Evolutionary conservation across 1,284 basidiomycete species (phyloP).

Genomic region (Quambalaria eucalypti): DNA sequence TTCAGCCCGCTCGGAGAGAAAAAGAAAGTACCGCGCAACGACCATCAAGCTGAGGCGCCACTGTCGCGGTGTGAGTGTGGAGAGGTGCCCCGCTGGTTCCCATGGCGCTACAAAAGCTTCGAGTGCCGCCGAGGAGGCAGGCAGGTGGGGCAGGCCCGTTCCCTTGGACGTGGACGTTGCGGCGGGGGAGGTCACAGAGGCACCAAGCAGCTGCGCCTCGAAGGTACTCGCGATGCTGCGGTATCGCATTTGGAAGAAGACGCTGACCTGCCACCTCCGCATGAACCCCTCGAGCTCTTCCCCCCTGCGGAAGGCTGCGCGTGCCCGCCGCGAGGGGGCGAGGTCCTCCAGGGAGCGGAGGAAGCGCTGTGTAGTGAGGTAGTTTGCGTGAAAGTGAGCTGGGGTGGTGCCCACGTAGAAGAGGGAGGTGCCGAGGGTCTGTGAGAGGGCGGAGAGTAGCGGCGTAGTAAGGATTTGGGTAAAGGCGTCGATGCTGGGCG

Average conservation of each 20-base stretch:
- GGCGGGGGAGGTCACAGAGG: no score
- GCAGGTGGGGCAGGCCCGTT: no score
- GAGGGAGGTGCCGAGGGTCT: conserved; percentile 68
- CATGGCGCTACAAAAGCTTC: conserved; percentile 25
- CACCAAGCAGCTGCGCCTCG: conserved; percentile 66
- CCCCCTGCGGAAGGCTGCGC: background rate
- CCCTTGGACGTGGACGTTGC: no score
- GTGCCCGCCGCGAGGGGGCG: conserved; percentile 58
- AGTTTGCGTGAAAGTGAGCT: conserved; percentile 71
- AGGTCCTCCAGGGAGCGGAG: conserved; percentile 72
- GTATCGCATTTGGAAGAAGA: conserved; percentile 96
- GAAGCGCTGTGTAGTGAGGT: conserved; percentile 72
- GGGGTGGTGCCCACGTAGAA: conserved; percentile 83
- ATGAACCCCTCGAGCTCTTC: conserved; percentile 64
- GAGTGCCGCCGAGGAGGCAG: no score
- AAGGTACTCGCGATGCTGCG: conserved; percentile 75
- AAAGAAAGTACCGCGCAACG: conserved; percentile 34
- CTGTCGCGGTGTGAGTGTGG: conserved; percentile 26
- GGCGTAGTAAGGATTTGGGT: no score
- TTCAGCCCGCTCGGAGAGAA: conserved; percentile 28
- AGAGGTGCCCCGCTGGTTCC: conserved; percentile 22
- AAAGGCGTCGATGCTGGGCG: no score
- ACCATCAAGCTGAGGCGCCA: conserved; percentile 42
- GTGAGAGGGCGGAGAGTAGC: conserved; percentile 66
- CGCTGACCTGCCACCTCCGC: conserved; percentile 83